Conservation (phyloP, 768 basidiomycete genomes). For the Tremella yokohamensis region DNA sequence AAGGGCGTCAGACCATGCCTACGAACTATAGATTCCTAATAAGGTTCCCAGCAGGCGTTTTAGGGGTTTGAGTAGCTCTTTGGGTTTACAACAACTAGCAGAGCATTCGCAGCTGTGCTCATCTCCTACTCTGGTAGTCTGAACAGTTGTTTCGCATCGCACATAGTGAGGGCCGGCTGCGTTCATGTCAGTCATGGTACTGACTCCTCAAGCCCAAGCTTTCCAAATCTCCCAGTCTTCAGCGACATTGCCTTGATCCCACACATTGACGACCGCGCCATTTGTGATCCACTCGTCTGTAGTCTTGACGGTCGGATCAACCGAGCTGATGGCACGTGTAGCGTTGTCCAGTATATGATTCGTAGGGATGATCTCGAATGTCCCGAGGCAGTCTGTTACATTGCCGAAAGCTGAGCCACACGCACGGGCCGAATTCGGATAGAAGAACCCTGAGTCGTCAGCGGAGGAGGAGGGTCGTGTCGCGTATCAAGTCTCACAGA, state of each 20-base stretch:
- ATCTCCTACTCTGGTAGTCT: too few relatives aligned
- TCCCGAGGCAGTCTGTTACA: background rate
- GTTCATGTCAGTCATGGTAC: background rate
- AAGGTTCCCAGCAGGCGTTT: too few relatives aligned
- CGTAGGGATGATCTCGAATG: constrained; percentile 2
- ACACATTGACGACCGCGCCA: background rate
- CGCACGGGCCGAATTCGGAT: background rate
- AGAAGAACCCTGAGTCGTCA: constrained; percentile 1
- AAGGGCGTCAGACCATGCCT: too few relatives aligned
- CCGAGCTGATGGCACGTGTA: background rate
- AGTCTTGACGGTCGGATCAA: background rate
- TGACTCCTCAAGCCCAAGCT: background rate
- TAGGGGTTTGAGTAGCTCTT: too few relatives aligned
- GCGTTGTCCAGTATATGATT: constrained; percentile 2
- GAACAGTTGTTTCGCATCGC: too few relatives aligned
- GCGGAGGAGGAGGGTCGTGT: background rate
- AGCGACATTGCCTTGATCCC: background rate
- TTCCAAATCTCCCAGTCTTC: constrained; percentile 3
- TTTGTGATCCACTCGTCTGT: background rate
- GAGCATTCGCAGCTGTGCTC: too few relatives aligned
- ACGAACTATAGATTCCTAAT: too few relatives aligned
- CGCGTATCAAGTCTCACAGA: background rate
- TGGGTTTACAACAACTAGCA: too few relatives aligned
- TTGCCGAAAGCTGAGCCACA: constrained; percentile 4
- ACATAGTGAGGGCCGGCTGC: too few relatives aligned